Evolutionary conservation across 352 stramenopile genomes (phyloP), one percentile per base, ranked within the genome.

Genomic region (Pythium apleroticum): DNA sequence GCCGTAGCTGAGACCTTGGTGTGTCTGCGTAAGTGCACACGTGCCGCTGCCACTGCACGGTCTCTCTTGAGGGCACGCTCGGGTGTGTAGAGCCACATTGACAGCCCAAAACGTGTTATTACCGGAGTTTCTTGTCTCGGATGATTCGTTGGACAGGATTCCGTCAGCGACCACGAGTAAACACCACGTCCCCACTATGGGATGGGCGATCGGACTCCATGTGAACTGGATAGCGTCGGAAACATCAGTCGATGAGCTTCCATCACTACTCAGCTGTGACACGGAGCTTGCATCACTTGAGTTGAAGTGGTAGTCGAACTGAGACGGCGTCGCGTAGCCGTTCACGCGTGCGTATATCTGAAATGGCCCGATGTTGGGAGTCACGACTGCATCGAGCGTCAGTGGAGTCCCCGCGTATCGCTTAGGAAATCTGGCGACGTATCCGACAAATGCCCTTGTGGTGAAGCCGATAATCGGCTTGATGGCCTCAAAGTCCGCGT

Each of bases 231-330:
- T 49, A 39, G 71, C 54, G 7, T 63, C 50, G 5, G 33, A 28
- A 1, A n/a, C 43, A 30, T 63, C 49, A 43, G 19, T 30, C 15
- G 60, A 62, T 15, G 25, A 31, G 53, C 57, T 62, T 28, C 46
- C 45, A 2, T 53, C 28, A 15, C n/a, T 33, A 19, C 45, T 46
- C 10, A 35, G 19, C 1, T 14, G 31, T 37, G 31, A 12, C 14
- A 11, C 14, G 2, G 54, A 52, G 41, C 62, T 63, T 4, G 49
- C 53, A 7, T 46, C 50, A 7, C 24, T 43, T 19, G 67, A 66
- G 43, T 66, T 66, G 60, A 76, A 80, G 25, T 50, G 46, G 54
- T 76, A 78, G 50, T 80, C 73, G 35, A 64, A 77, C 5, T 31
- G 41, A 7, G 63, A 49, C 4, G 50, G 27, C 22, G 70, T 75